Base-by-base conservation (phyloP, 73 alveolate genomes). In the Paramecium pentaurelia region DNA sequence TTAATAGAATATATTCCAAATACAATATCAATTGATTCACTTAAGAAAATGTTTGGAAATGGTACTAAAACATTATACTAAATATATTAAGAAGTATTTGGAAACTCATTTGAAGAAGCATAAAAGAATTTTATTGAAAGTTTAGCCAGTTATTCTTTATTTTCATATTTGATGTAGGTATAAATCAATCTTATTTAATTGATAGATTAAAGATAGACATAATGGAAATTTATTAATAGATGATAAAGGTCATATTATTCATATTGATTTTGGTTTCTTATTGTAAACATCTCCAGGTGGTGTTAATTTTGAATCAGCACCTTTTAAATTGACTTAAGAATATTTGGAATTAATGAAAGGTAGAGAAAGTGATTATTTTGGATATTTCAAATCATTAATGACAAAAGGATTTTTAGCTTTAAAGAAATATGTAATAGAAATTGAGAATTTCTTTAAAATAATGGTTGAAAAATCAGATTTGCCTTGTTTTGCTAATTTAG, bases 221-320 rank as follows among this genome's bases (percentile, higher is more conserved):
- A 97, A 96, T 94, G 99, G 98, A 6, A 97, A 97, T 92, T 93
- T 97, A 58, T 86, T 97, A 94, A 94, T 97, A 34, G 97, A 97
- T 93, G 95, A 94, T 64, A 94, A 90, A 71, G 99, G 99, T 12
- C 98, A 94, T 70, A 95, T 97, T 71, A 96, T 97, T 22, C 99
- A 97, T 92, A 97, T 97, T 87, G 99, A 97, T 93, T 97, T 96
- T 94, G 99, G 99, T 20, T 97, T 96, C 87, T 93, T 97, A 95
- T 87, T 97, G 49, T 92, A 96, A 28, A 94, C 95, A 70, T 96
- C 97, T 2, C 99, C 98, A 49, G 99, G 99, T 71, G 98, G 98
- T 20, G 85, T 97, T 36, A 94, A 96, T 91, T 96, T 96, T 89
- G 99, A 97, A 86, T 88, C 92, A 70, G 98, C 99, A 8, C 99